Evolutionary conservation across 2,329 filamentous ascomycete genomes (phyloP).

Genomic region (Colletotrichum sp.): DNA sequence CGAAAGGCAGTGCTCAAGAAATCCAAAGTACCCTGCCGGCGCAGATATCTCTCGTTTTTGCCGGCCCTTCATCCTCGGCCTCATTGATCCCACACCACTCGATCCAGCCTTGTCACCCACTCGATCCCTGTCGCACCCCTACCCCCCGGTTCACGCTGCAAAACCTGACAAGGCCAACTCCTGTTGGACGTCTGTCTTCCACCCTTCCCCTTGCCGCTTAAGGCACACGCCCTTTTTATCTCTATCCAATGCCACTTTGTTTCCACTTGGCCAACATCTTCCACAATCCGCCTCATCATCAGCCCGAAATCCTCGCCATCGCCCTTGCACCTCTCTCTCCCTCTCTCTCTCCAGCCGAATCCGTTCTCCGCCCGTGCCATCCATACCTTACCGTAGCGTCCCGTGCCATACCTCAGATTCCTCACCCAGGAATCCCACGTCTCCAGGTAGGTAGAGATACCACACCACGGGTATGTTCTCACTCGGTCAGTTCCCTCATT

Average conservation of each 20-base stretch:
- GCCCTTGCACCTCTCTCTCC: not conserved
- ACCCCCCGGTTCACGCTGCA: not conserved
- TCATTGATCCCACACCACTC: not conserved
- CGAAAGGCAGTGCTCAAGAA: not conserved
- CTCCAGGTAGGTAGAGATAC: not conserved
- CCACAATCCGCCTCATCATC: not conserved
- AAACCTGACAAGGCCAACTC: not conserved
- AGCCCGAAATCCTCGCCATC: not conserved
- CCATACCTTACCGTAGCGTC: not conserved
- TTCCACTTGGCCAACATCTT: not conserved
- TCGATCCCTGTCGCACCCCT: not conserved
- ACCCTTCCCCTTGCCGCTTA: not conserved
- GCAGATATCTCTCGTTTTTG: conserved; percentile 2
- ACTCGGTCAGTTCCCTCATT: not conserved
- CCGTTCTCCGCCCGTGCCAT: not conserved
- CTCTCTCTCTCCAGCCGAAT: not conserved
- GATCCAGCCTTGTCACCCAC: not conserved
- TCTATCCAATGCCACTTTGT: not conserved
- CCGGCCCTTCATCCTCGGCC: not conserved
- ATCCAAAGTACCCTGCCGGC: not conserved
- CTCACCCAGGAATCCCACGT: not conserved
- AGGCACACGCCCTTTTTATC: not conserved
- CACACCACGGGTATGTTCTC: not conserved
- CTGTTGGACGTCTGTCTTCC: not conserved
- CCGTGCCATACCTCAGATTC: not conserved